Evolutionary conservation across 805 yeast genomes (phyloP), one percentile per base, ranked within the genome.

Genomic region (Zygosaccharomyces rouxii): DNA sequence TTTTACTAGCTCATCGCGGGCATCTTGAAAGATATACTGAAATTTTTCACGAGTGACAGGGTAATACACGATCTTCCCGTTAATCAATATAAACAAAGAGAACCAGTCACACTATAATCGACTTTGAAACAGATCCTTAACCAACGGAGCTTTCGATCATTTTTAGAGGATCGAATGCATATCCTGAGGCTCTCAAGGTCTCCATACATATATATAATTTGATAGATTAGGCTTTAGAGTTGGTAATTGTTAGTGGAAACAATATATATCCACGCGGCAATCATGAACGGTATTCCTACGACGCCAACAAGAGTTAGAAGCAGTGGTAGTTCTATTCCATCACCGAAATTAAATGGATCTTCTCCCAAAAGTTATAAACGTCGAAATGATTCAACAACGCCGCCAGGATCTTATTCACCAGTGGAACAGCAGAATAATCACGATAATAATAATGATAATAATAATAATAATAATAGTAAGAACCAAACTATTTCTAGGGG

Each of bases 291-390:
- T 16, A 26, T 43, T n/a, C 57, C 57, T 7, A 51, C 48, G 14
- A 58, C 62, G 3, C 62, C 62, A 18, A 46, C 50, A 13, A 53
- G 39, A 46, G 44, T 21, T 16, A 42, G 42, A 19, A 19, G 42
- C 7, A 38, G 22, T 30, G 33, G 19, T 10, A 55, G 58, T 22
- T 51, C 49, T 18, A 59, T 59, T 33, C 63, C 63, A 18, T 59
- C 63, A 4, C 60, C 62, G 7, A 52, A 43, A 30, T 38, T 45
- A 13, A 49, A 48, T 2, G 45, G 53, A 5, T 40, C 42, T 1
- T 56, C 62, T 1, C 60, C 63, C 2, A 52, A 45, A 33, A 49
- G 44, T 31, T 52, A 51, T 26, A 55, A 49, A 26, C 38, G 42
- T 35, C 44, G 56, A 42, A 46, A 44, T 28, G 47, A 47, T 4